phyloP scores from a whole-genome alignment of 2,329 filamentous ascomycete species.

The Didymella exigua region DNA sequence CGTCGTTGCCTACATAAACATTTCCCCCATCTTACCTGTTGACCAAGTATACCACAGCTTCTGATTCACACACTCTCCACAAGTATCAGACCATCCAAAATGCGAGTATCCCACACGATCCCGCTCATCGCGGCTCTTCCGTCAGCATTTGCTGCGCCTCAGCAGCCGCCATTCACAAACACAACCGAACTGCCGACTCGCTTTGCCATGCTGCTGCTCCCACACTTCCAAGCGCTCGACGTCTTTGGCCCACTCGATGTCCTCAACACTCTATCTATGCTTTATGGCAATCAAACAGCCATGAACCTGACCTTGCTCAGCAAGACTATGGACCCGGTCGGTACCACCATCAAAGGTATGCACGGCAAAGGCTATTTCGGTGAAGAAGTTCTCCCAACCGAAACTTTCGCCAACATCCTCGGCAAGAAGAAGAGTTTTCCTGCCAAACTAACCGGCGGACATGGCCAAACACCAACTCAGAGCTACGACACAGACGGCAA shows the following conservation, averaged over 20 bases:
- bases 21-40: too few species aligned
- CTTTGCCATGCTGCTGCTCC: constrained; percentile 33
- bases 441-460: background rate
- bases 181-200: constrained; percentile 30
- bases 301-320: constrained; percentile 38
- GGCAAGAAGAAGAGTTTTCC: constrained; percentile 12
- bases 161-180: constrained; percentile 28
- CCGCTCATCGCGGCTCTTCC: constrained; percentile 17
- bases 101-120: constrained; percentile 19
- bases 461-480: constrained; percentile 2
- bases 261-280: constrained; percentile 43
- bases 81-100: background rate
- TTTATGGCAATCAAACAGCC: constrained; percentile 26
- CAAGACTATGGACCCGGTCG: constrained; percentile 38
- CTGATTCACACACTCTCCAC: background rate
- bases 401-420: constrained; percentile 59
- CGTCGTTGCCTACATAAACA: background rate
- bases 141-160: constrained; percentile 12
- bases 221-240: constrained; percentile 40
- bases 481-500: background rate
- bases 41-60: too few species aligned
- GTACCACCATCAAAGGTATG: constrained; percentile 26
- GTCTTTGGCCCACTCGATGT: constrained; percentile 55
- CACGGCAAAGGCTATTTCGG: constrained; percentile 33
- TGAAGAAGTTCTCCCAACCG: constrained; percentile 54